These are phyloP conservation scores for Lophiotrema nucula DNA, from an alignment of 495 filamentous ascomycete species.

Conservation along the genomic window DNA sequence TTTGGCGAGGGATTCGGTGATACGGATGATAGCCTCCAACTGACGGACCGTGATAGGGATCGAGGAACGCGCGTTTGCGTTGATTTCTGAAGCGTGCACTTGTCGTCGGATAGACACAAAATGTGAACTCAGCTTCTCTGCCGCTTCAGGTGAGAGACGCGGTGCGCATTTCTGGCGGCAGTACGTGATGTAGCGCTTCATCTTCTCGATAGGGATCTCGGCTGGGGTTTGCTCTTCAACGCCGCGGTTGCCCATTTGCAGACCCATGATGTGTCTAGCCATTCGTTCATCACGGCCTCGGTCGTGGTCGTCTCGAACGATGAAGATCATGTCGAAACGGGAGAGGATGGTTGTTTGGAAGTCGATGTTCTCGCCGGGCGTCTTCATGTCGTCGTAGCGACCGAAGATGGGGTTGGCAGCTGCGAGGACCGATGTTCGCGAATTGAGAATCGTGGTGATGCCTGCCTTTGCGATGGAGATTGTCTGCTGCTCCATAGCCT, in stretches of 20 bases:
- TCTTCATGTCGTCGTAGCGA: conserved; percentile 96
- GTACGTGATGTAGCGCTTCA: conserved; percentile 98
- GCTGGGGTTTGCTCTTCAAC: conserved; percentile 79
- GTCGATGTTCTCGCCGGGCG: conserved; percentile 97
- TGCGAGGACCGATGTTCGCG: conserved; percentile 89
- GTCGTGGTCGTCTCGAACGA: conserved; percentile 94
- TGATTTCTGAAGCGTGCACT: conserved; percentile 84
- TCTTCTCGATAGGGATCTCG: conserved; percentile 90
- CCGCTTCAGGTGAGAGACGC: conserved; percentile 84
- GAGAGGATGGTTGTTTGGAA: conserved; percentile 99
- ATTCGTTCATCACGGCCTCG: conserved; percentile 87
- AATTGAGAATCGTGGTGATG: conserved; percentile 98
- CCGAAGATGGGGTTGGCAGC: conserved; percentile 98
- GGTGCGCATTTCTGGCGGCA: conserved; percentile 94
- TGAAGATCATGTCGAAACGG: conserved; percentile 99
- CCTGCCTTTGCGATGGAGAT: conserved; percentile 99
- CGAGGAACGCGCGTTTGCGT: conserved; percentile 80
- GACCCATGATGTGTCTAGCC: conserved; percentile 94
- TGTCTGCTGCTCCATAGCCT: conserved; percentile 99
- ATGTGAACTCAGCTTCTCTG: conserved; percentile 94
- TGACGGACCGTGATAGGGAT: conserved; percentile 98
- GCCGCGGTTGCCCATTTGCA: conserved; percentile 90
- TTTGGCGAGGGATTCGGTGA: conserved; percentile 94
- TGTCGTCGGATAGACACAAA: conserved; percentile 96
- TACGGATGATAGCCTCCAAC: conserved; percentile 94